Conservation (phyloP, 2,329 filamentous ascomycete genomes). For the Fusarium denticulatum region DNA sequence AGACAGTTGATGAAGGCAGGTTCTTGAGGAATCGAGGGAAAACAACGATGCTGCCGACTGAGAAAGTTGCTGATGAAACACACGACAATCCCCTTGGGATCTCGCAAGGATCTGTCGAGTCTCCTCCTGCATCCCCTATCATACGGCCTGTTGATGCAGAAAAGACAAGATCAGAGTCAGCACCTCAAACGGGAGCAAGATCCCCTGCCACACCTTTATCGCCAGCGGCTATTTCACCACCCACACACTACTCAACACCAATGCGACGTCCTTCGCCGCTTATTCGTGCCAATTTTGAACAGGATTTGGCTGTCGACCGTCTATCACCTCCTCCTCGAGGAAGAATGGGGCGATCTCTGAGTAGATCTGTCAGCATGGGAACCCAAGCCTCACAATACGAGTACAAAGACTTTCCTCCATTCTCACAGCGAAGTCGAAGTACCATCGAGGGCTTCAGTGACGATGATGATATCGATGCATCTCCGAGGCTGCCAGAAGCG, state of each 20-base stretch:
- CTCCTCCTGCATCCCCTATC: conserved; percentile 46
- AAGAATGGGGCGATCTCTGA: conserved; percentile 45
- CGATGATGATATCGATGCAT: conserved; percentile 45
- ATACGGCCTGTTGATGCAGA: conserved; percentile 44
- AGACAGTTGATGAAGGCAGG: conserved; percentile 44
- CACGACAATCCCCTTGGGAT: conserved; percentile 50
- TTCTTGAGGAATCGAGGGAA: conserved; percentile 45
- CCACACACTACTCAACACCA: conserved; percentile 45
- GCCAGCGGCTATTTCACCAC: conserved; percentile 41
- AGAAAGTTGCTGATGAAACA: conserved; percentile 11
- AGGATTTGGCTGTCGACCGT: conserved; percentile 52
- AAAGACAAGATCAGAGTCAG: conserved; percentile 42
- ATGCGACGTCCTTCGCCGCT: conserved; percentile 47
- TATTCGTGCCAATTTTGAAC: conserved; percentile 50
- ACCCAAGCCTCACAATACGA: conserved; percentile 46
- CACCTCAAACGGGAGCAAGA: conserved; percentile 33
- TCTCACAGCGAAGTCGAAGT: conserved; percentile 50
- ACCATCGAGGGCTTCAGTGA: conserved; percentile 38
- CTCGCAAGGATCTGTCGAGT: conserved; percentile 34
- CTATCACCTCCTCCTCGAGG: conserved; percentile 50
- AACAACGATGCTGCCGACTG: conserved; percentile 36
- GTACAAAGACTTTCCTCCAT: conserved; percentile 50
- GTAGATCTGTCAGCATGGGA: conserved; percentile 50
- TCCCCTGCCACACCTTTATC: conserved; percentile 41
- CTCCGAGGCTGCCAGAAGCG: conserved; percentile 48